Evolutionary conservation across 805 yeast genomes (phyloP).

Genomic region (Vanderwaltozyma tropicalis): DNA sequence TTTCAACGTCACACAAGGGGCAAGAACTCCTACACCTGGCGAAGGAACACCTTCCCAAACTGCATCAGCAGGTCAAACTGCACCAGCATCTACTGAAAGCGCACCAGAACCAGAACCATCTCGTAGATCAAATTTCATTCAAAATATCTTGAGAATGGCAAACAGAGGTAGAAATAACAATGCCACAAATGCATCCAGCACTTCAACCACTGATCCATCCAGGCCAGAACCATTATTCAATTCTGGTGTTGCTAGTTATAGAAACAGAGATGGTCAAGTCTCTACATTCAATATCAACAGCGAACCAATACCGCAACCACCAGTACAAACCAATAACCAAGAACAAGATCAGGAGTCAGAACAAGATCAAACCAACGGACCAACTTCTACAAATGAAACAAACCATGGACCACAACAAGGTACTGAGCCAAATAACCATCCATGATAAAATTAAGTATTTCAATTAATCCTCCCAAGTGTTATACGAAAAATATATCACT

Average conservation of each 20-base stretch:
- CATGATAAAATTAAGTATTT: too few species aligned
- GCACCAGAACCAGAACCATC: background rate
- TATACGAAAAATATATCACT: too few species aligned
- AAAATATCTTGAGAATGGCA: slow-evolving; percentile 10
- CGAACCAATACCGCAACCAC: background rate
- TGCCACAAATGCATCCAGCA: background rate
- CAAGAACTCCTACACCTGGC: background rate
- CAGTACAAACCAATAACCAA: background rate
- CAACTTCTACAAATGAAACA: too few species aligned
- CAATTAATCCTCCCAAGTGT: too few species aligned
- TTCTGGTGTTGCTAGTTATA: slow-evolving; percentile 27
- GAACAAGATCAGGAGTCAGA: too few species aligned
- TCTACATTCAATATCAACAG: slow-evolving; percentile 9
- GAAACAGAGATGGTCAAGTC: slow-evolving; percentile 22
- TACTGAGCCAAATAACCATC: too few species aligned
- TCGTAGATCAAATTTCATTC: slow-evolving; percentile 3
- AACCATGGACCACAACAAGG: too few species aligned
- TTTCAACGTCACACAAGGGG: slow-evolving; percentile 6
- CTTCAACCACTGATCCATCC: too few species aligned
- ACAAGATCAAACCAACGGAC: background rate
- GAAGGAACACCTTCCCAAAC: background rate
- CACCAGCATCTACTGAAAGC: slow-evolving; percentile 1
- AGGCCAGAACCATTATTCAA: slow-evolving; percentile 11
- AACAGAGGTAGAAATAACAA: slow-evolving; percentile 1
- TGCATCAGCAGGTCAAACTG: background rate